A percentile compares a stretch with the other conserved stretches of the same genome.
These are phyloP conservation scores for Ophiostoma sp. DNA, from an alignment of 2,329 filamentous ascomycete genomes.

Conservation along the genomic window DNA sequence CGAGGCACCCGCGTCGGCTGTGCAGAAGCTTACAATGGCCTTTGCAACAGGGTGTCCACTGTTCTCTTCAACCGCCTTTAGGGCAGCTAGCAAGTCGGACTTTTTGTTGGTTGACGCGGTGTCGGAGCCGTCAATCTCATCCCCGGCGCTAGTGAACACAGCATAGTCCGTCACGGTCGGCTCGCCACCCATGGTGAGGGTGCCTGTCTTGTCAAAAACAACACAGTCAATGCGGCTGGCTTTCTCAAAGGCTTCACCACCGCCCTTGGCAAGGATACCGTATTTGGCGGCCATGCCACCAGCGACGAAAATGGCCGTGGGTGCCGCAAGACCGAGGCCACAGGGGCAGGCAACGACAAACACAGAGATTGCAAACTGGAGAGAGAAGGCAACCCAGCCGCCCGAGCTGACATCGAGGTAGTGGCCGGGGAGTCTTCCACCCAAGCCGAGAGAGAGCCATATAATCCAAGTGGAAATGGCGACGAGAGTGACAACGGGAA, in stretches of 20 bases:
- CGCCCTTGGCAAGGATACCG: conserved; percentile 77
- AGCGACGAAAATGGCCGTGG: conserved; percentile 79
- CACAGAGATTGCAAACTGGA: conserved; percentile 78
- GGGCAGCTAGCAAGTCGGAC: conserved; percentile 43
- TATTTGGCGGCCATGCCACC: conserved; percentile 72
- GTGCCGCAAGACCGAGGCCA: conserved; percentile 76
- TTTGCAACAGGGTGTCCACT: conserved; percentile 71
- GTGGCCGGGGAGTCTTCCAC: conserved; percentile 49
- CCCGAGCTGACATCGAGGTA: conserved; percentile 53
- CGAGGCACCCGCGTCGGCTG: conserved; percentile 23
- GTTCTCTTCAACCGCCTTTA: conserved; percentile 60
- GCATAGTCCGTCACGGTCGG: conserved; percentile 58
- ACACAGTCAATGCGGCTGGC: conserved; percentile 71
- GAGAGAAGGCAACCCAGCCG: conserved; percentile 66
- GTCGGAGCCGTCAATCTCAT: conserved; percentile 12
- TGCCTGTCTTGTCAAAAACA: conserved; percentile 86
- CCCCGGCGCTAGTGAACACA: conserved; percentile 36
- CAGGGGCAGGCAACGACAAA: conserved; percentile 86
- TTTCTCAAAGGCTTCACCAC: conserved; percentile 80
- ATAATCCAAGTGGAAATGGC: conserved; percentile 66
- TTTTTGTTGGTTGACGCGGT: background rate
- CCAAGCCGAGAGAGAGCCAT: conserved; percentile 62
- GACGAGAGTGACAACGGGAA: conserved; percentile 63
- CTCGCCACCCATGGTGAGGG: conserved; percentile 67
- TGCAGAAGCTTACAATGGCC: conserved; percentile 61